phyloP scores from a whole-genome alignment of 164 flowering plant genomes.

The Berberis vulgaris region DNA sequence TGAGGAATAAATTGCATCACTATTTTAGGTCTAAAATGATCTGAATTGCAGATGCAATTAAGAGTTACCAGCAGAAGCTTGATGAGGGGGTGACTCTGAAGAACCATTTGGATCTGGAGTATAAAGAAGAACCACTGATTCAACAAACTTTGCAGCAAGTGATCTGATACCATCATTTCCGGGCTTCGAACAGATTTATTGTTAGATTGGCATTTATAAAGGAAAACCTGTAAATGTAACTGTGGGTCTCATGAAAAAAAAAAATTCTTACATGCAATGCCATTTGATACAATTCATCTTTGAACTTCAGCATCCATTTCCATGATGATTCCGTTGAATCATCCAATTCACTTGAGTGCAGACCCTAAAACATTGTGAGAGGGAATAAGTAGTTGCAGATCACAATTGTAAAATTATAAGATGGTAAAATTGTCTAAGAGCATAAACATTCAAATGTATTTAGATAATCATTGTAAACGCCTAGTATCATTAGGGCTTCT shows the following conservation, averaged over 20 bases:
- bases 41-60: not conserved
- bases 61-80: conserved; percentile 43
- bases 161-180: conserved; percentile 68
- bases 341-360: conserved; percentile 56
- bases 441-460: too few relatives aligned
- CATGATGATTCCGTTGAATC: conserved; percentile 61
- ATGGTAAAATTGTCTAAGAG: too few relatives aligned
- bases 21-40: not conserved
- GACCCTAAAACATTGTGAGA: conserved; percentile 42
- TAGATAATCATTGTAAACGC: too few relatives aligned
- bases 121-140: conserved; percentile 69
- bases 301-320: conserved; percentile 71
- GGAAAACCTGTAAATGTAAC: not conserved
- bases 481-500: too few relatives aligned
- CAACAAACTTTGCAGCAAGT: conserved; percentile 78
- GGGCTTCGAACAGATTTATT: conserved; percentile 26
- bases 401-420: too few relatives aligned
- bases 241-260: not conserved
- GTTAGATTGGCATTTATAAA: conserved; percentile 16
- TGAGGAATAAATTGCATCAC: too few relatives aligned
- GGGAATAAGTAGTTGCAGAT: not conserved
- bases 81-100: conserved; percentile 50
- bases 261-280: conserved; percentile 66
- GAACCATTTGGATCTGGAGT: conserved; percentile 87
- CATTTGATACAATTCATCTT: conserved; percentile 59